Evolutionary conservation across 306 rosid genomes (phyloP), one percentile per base, ranked within the genome.

Genomic region (Phaseolus lunatus): DNA sequence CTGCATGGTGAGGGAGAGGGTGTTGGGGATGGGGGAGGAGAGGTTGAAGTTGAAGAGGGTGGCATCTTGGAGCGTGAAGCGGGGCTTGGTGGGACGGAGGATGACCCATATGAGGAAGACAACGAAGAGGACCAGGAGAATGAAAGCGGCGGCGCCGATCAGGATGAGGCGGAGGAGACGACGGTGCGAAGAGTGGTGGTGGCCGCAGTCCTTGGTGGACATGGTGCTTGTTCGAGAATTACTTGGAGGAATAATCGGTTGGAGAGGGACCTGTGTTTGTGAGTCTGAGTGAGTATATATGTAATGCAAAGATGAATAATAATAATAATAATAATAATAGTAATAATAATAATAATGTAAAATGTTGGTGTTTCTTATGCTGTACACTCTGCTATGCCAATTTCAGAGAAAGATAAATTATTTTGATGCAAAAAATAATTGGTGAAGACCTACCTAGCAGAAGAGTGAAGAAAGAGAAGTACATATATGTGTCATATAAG

Each of bases 61-160:
- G 77, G 87, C 90, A 80, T 93, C 96, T 75, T 90, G 91, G 75
- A 93, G 89, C 20, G 59, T 20, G 80, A 93, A 90, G 2, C 33
- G 61, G 5, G 98, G 98, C 22, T 84, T 88, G 1, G 90, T 22
- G 1, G 98, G 98, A 9, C 73, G 67, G 4, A 93, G 87, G 26
- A 91, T 84, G 73, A 78, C 16, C 90, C 90, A 93, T 2, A 87
- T 75, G 3, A 89, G 50, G 77, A 93, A 85, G 43, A 91, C 67
- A 0, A 67, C 7, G 3, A 91, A 0, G 68, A 82, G 89, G 5
- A 89, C 14, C 1, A 90, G 58, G 71, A 75, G 0, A 4, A 84
- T 3, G 59, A 89, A 23, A 39, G 18, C 44, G 0, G 3, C 1
- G 16, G 68, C 43, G 35, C 14, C 15, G 57, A 0, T 12, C 0